Base-by-base conservation (phyloP, 495 filamentous ascomycete species). In the Lophium mytilinum region DNA sequence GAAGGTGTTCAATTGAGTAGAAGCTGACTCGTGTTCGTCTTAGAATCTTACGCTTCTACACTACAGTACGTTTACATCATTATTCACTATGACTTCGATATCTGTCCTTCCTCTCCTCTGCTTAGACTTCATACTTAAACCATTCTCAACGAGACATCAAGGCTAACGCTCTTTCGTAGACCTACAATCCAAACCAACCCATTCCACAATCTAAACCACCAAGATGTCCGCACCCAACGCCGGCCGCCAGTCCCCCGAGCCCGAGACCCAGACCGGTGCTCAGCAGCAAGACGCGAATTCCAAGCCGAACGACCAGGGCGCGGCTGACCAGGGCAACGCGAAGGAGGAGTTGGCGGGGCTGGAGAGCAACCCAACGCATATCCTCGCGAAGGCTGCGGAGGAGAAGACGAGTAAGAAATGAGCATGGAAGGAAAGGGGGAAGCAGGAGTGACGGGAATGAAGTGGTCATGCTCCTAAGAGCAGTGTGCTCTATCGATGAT, bases 241-340 rank as follows among this genome's bases (percentile, higher is more conserved):
- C 65, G 88, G 89, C 70, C 85, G 84, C 63, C 83, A 96, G 69
- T 97, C 92, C 9, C 92, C 92, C 12, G 73, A 82, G 15, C 89
- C 88, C 9, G 85, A 90, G 73, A 49, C 64, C 49, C 86, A 87
- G 67, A 68, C 77, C n/a, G 81, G 78, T 52, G 68, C 73, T 34
- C 91, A 96, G 71, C 73, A 81, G 46, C 68, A 75, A 37, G 81
- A 80, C 6, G 62, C 76, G 3, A 75, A 77, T 0, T 80, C 72
- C 12, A 61, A 69, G 19, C 58, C 64, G 33, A 71, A 69, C 42
- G 83, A 88, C 60, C 77, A 85, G 61, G 80, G 79, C 33, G 68
- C 68, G 18, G 64, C 60, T 15, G 78, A 78, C 67, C 70, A 80
- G 56, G 68, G 79, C 40, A 53, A 56, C 15, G 76, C 74, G 65